A percentile compares a stretch with the other conserved stretches of the same genome.
phyloP scores from a whole-genome alignment of 2,329 filamentous ascomycete genomes.

The Alternaria panax region DNA sequence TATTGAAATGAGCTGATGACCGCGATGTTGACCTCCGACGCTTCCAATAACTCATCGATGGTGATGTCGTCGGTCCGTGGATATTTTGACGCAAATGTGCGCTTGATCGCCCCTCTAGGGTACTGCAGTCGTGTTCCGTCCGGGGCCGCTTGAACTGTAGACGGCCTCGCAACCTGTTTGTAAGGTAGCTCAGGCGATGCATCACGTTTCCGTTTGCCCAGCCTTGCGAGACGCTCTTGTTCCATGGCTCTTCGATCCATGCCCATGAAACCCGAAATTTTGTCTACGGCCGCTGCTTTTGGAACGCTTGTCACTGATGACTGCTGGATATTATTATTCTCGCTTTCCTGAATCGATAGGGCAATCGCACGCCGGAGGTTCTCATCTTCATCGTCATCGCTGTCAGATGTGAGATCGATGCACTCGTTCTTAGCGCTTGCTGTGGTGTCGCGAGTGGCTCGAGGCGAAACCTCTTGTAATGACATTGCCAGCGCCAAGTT shows the following conservation, averaged over 20 bases:
- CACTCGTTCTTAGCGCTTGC: conserved; percentile 5
- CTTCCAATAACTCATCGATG: conserved; percentile 85
- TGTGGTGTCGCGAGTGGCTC: neutral
- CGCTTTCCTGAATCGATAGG: conserved; percentile 31
- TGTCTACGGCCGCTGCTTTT: neutral
- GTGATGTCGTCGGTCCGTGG: conserved; percentile 77
- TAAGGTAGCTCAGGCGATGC: conserved; percentile 49
- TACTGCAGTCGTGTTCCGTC: conserved; percentile 50
- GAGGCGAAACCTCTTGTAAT: conserved; percentile 27
- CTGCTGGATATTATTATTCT: neutral
- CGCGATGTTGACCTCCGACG: conserved; percentile 73
- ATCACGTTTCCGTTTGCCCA: conserved; percentile 67
- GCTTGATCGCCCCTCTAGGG: conserved; percentile 74
- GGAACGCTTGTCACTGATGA: neutral
- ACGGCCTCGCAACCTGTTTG: conserved; percentile 23
- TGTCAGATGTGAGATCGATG: conserved; percentile 29
- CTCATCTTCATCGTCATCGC: conserved; percentile 30
- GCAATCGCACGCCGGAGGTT: conserved; percentile 39
- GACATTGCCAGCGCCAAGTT: conserved; percentile 41
- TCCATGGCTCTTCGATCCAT: conserved; percentile 87
- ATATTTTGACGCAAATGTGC: conserved; percentile 76
- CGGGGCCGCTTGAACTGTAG: neutral
- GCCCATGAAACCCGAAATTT: conserved; percentile 50
- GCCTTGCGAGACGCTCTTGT: conserved; percentile 76
- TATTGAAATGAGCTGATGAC: conserved; percentile 88